Percentiles rank a stretch among this genome's conserved stretches.
These are phyloP conservation scores for Dichotomocladium elegans DNA, from an alignment of 371 early-diverging fungal genomes.

Conservation along the genomic window DNA sequence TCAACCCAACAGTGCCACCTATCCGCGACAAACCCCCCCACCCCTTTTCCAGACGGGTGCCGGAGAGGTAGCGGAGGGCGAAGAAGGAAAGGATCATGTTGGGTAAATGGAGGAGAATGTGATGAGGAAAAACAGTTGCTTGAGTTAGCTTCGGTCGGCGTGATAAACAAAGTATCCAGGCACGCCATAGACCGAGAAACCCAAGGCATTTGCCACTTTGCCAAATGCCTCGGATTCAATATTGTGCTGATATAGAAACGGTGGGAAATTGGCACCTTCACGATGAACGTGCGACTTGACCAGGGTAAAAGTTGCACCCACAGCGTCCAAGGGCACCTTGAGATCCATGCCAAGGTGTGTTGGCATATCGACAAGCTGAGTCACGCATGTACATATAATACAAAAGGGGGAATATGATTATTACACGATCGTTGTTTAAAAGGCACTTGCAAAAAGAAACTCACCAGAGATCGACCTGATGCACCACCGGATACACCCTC, in stretches of 20 bases:
- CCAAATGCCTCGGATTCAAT: slow-evolving; percentile 69
- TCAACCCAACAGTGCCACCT: too few relatives aligned
- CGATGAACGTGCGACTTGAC: slow-evolving; percentile 57
- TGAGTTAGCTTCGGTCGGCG: not conserved
- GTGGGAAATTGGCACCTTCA: slow-evolving; percentile 54
- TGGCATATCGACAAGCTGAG: slow-evolving; percentile 48
- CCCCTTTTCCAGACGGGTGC: too few relatives aligned
- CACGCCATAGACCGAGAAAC: slow-evolving; percentile 47
- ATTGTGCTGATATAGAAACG: slow-evolving; percentile 48
- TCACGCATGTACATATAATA: not conserved
- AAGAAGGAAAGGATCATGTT: too few relatives aligned
- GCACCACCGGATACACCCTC: slow-evolving; percentile 21
- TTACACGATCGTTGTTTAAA: too few relatives aligned
- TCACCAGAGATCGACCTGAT: slow-evolving; percentile 12
- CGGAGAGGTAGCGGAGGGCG: too few relatives aligned
- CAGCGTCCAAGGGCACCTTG: slow-evolving; percentile 56
- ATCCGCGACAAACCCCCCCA: too few relatives aligned
- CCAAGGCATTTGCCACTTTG: slow-evolving; percentile 53
- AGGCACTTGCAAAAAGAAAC: not conserved
- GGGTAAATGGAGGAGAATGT: not conserved
- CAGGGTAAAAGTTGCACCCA: slow-evolving; percentile 50
- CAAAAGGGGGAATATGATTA: not conserved
- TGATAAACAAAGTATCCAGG: slow-evolving; percentile 46
- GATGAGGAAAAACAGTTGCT: not conserved
- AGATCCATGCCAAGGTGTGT: slow-evolving; percentile 17